These are phyloP conservation scores for Rhizomucor miehei DNA, from an alignment of 371 early-diverging fungal genomes.

Conservation along the genomic window DNA sequence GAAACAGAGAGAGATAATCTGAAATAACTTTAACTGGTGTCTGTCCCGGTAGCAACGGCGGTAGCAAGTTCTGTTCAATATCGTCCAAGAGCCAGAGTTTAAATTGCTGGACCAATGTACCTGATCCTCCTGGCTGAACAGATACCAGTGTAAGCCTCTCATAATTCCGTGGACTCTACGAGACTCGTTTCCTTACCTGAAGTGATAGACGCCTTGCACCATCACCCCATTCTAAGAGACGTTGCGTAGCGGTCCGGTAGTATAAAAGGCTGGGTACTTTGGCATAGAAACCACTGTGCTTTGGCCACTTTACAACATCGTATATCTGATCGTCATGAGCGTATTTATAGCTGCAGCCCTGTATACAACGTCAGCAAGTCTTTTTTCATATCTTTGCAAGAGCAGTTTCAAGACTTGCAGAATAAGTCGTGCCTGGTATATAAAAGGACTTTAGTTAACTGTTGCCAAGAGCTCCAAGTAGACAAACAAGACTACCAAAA, in stretches of 20 bases:
- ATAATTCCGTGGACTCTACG: no score
- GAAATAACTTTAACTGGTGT: constrained; percentile 25
- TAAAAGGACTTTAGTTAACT: not conserved
- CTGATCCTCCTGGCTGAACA: constrained; percentile 15
- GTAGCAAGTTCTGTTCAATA: constrained; percentile 16
- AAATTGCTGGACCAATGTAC: constrained; percentile 38
- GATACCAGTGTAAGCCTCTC: no score
- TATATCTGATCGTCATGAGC: constrained; percentile 15
- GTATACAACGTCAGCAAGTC: not conserved
- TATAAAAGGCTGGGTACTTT: constrained; percentile 26
- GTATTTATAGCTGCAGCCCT: constrained; percentile 27
- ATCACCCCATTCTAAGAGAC: constrained; percentile 44
- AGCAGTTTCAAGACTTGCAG: constrained; percentile 3
- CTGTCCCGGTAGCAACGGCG: constrained; percentile 23
- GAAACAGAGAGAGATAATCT: constrained; percentile 38
- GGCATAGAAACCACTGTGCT: constrained; percentile 23
- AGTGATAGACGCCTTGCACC: constrained; percentile 42
- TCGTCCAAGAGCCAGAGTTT: constrained; percentile 44
- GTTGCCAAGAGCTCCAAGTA: not conserved
- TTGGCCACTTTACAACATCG: constrained; percentile 28
- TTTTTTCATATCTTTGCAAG: not conserved
- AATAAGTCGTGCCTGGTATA: constrained; percentile 5
- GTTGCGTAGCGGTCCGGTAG: constrained; percentile 13
- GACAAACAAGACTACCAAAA: not conserved
- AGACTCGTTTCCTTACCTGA: constrained; percentile 30